phyloP scores from a whole-genome alignment of 1,284 basidiomycete species.

The Rhodotorula sp. region DNA sequence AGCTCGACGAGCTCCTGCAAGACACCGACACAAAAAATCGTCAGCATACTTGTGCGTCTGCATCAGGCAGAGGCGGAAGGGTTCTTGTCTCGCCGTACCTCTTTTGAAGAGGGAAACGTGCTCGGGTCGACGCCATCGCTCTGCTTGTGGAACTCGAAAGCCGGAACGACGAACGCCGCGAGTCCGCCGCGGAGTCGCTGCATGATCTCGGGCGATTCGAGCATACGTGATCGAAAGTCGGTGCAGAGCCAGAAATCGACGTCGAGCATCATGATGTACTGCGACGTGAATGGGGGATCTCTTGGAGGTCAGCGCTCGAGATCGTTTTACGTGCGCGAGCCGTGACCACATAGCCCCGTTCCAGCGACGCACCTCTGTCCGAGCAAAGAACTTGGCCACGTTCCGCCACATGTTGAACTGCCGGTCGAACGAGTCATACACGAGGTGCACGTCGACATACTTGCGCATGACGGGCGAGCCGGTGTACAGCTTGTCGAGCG shows the following conservation, averaged over 20 bases:
- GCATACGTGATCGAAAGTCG: conserved; percentile 64
- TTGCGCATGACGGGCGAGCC: conserved; percentile 62
- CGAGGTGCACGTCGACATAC: conserved; percentile 81
- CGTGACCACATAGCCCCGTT: not conserved
- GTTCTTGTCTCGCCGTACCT: conserved; percentile 51
- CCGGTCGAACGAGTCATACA: conserved; percentile 74
- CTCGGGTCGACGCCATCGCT: conserved; percentile 60
- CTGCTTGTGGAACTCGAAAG: conserved; percentile 70
- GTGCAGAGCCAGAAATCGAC: conserved; percentile 81
- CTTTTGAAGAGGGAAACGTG: conserved; percentile 66
- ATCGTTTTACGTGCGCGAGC: not conserved
- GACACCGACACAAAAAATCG: too few relatives aligned
- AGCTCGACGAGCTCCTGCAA: conserved; percentile 60
- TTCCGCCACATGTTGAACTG: conserved; percentile 86
- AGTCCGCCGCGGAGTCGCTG: conserved; percentile 56
- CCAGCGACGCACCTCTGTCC: conserved; percentile 57
- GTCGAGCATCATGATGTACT: conserved; percentile 80
- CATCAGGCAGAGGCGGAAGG: conserved; percentile 2
- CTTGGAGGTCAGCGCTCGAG: too few relatives aligned
- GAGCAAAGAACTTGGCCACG: conserved; percentile 71
- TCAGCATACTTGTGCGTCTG: not conserved
- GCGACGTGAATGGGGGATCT: not conserved
- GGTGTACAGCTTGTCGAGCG: conserved; percentile 64
- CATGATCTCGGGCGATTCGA: conserved; percentile 49
- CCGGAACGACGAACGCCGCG: conserved; percentile 72